Base-by-base conservation (phyloP, 805 yeast genomes). In the Suhomyces kilbournensis region DNA sequence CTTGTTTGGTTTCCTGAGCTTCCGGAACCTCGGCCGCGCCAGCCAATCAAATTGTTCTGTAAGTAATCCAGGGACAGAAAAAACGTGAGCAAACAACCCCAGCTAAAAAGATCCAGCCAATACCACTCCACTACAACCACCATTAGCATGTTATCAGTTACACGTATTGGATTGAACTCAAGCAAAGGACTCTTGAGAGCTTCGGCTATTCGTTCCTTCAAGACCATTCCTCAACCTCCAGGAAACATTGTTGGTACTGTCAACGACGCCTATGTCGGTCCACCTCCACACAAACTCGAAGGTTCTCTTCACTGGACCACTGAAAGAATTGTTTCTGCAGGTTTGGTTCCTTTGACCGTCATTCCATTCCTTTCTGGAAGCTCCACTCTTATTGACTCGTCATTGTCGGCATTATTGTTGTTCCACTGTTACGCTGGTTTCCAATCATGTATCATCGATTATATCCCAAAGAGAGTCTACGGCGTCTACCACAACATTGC, bases 271-370 rank as follows among this genome's bases (percentile, higher is more conserved):
- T 81, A 82, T 55, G 83, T 83, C 17, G 78, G 80, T 10, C 89
- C 90, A 32, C 71, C 75, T 49, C 69, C 84, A 4, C 75, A 77
- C 61, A 76, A 77, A 57, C 61, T 73, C 49, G 84, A 86, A 56
- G 94, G 93, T 17, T 83, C 92, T 0, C 77, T 75, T 56, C 93
- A 87, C 70, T 86, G 92, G 92, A 77, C 86, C 38, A 74, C 81
- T 57, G 93, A 88, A 68, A 79, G 87, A 66, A 55, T 78, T 12
- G 80, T 84, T 8, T 79, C 86, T 14, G 65, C 82, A 42, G 80
- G 84, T 1, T 64, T 88, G 72, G 71, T 86, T 25, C 96, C 96
- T 3, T 71, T 88, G 50, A 69, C 82, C 3, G 65, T 81, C 23
- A 70, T 85, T 7, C 92, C 94, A 2, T 77, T 86, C 50, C 67